Conservation (phyloP, 192 early-diverging fungal species). For the Backusella tarrabulga region DNA sequence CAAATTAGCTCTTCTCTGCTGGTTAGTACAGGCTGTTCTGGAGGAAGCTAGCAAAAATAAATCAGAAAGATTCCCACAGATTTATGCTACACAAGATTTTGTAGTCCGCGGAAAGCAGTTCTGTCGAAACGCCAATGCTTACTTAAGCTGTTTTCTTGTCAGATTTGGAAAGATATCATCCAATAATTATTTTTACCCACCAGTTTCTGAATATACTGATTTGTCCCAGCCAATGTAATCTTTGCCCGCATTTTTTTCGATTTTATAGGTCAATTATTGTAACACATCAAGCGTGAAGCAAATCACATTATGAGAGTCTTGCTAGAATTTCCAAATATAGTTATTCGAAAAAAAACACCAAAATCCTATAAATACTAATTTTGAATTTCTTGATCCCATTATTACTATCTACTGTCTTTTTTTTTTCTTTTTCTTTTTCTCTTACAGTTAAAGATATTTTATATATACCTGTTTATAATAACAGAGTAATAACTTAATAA, state of each 20-base stretch:
- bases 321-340: not conserved
- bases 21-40: not conserved
- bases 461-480: not conserved
- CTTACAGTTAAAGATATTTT: not conserved
- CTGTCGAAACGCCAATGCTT: constrained; percentile 7
- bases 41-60: not conserved
- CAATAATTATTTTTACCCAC: not conserved
- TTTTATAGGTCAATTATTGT: constrained; percentile 7
- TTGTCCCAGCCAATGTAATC: constrained; percentile 1
- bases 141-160: constrained; percentile 10
- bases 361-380: constrained; percentile 3
- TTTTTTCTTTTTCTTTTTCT: not conserved
- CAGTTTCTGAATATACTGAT: constrained; percentile 2
- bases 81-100: constrained; percentile 9
- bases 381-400: constrained; percentile 8
- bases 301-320: not conserved
- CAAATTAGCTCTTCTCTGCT: constrained; percentile 5
- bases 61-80: constrained; percentile 8
- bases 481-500: not conserved
- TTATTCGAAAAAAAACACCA: not conserved
- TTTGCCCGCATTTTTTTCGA: constrained; percentile 2
- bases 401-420: constrained; percentile 3
- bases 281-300: not conserved
- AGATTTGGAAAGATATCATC: constrained; percentile 10
- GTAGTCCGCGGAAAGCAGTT: not conserved